A percentile compares a stretch with the other conserved stretches of the same genome.
Conservation (phyloP, 306 rosid species). For the Cicer cuneatum region DNA sequence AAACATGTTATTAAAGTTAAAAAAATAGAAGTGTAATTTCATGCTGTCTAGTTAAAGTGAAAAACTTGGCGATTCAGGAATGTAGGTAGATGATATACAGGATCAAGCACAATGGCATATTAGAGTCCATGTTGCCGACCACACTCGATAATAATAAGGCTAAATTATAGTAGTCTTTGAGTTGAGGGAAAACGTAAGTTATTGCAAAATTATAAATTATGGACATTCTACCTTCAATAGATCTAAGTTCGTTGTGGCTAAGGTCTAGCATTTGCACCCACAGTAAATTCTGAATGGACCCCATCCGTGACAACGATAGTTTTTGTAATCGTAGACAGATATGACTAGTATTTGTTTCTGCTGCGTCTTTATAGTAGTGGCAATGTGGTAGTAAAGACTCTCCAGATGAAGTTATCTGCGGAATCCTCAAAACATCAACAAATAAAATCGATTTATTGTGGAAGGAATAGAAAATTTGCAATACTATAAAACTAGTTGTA, state of each 20-base stretch:
- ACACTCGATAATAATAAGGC: constrained; percentile 4
- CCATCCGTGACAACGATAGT: constrained; percentile 76
- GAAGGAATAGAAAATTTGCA: constrained; percentile 36
- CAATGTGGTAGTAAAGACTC: constrained; percentile 68
- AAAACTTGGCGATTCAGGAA: not conserved
- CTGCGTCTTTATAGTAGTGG: constrained; percentile 51
- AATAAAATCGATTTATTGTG: not conserved
- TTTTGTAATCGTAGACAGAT: constrained; percentile 68
- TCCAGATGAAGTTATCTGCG: constrained; percentile 68
- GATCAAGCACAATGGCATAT: constrained; percentile 19
- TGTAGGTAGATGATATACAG: not conserved
- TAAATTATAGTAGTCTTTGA: not conserved
- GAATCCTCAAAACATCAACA: constrained; percentile 39
- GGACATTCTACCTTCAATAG: constrained; percentile 70
- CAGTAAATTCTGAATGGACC: constrained; percentile 63
- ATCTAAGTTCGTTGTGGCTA: constrained; percentile 80
- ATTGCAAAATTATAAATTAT: not conserved
- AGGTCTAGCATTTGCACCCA: constrained; percentile 95
- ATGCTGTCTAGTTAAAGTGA: not conserved
- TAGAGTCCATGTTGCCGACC: constrained; percentile 16
- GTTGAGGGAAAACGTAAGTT: constrained; percentile 28
- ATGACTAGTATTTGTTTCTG: constrained; percentile 46
- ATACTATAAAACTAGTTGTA: not conserved
- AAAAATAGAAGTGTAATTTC: constrained; percentile 9
- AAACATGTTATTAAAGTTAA: constrained; percentile 14